A percentile compares a stretch with the other conserved stretches of the same genome.
These are phyloP conservation scores for Mycena amicta DNA, from an alignment of 768 basidiomycete species.

Conservation along the genomic window DNA sequence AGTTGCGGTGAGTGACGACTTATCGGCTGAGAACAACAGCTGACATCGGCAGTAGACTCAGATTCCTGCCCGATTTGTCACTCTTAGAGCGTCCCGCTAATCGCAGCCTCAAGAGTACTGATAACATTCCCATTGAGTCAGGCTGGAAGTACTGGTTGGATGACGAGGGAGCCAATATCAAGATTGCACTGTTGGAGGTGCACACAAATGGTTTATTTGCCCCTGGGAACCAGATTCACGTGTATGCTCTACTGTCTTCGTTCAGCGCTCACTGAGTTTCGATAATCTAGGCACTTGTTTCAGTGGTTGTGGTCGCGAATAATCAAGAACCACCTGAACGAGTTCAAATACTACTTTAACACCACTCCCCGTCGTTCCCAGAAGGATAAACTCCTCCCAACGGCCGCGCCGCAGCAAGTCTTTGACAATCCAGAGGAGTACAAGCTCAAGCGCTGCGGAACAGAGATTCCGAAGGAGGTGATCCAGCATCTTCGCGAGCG, in stretches of 20 bases:
- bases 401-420: background rate
- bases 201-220: conserved; percentile 6
- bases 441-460: background rate
- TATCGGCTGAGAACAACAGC: background rate
- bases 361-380: background rate
- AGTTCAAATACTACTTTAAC: background rate
- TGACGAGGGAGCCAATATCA: too few species aligned
- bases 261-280: background rate
- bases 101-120: conserved; percentile 23
- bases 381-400: background rate
- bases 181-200: too few species aligned
- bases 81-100: conserved; percentile 16
- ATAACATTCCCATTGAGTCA: conserved; percentile 31
- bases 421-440: background rate
- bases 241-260: background rate
- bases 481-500: background rate
- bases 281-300: conserved; percentile 24
- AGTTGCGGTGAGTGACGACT: conserved; percentile 1
- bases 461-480: background rate
- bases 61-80: conserved; percentile 23
- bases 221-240: background rate
- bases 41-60: background rate
- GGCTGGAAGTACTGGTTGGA: conserved; percentile 26
- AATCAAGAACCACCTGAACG: too few species aligned
- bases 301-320: conserved; percentile 31